phyloP scores from a whole-genome alignment of 208 protist species.

The Trichomonas vaginalis region DNA sequence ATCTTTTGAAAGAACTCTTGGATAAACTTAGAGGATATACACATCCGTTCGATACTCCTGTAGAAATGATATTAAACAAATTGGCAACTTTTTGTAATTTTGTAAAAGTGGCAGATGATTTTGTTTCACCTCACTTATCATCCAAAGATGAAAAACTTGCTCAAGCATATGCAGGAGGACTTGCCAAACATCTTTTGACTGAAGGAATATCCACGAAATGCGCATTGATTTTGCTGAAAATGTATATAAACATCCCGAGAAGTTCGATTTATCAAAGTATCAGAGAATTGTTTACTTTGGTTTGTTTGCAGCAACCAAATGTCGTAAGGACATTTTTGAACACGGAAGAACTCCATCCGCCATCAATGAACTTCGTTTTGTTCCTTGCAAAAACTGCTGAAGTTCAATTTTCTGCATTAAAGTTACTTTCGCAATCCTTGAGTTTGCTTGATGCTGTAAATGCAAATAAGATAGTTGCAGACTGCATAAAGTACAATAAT shows the following conservation, averaged over 20 bases:
- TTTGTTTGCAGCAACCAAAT: background rate
- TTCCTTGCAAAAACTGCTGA: background rate
- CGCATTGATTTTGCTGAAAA: background rate
- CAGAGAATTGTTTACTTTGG: background rate
- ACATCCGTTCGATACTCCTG: background rate
- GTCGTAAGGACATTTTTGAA: background rate
- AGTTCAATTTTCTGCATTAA: background rate
- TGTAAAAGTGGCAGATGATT: background rate
- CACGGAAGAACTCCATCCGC: background rate
- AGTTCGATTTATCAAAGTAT: background rate
- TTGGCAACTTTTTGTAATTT: background rate
- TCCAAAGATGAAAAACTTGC: background rate
- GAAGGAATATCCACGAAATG: background rate
- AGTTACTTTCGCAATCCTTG: background rate
- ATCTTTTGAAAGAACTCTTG: background rate
- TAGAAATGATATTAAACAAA: background rate
- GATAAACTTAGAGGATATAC: background rate
- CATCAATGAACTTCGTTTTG: background rate
- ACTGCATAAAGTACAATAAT: background rate
- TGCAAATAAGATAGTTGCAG: background rate
- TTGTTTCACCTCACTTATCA: background rate
- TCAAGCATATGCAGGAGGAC: background rate
- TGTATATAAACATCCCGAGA: background rate
- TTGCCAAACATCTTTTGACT: background rate
- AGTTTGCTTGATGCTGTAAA: background rate